phyloP scores from a whole-genome alignment of 352 stramenopile species.

The Achlya hypogyna region DNA sequence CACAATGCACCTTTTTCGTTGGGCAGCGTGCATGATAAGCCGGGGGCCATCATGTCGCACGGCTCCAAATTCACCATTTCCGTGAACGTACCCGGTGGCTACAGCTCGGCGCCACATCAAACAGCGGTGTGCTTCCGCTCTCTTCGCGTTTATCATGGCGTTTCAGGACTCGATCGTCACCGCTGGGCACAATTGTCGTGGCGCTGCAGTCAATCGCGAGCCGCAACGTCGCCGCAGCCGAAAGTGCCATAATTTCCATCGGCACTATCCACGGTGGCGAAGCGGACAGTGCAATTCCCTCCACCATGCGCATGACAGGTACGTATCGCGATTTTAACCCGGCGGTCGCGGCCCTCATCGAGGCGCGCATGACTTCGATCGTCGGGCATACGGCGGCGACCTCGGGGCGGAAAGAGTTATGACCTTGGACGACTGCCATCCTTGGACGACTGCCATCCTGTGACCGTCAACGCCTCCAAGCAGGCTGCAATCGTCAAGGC shows the following conservation, averaged over 20 bases:
- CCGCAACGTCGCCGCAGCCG: slow-evolving; percentile 79
- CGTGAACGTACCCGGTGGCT: slow-evolving; percentile 86
- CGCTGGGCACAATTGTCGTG: slow-evolving; percentile 78
- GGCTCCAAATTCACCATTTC: slow-evolving; percentile 88
- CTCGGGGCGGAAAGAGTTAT: slow-evolving; percentile 65
- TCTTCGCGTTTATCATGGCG: neutral
- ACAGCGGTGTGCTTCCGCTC: neutral
- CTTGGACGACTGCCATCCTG: slow-evolving; percentile 54
- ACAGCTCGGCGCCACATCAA: slow-evolving; percentile 85
- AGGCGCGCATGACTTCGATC: slow-evolving; percentile 67
- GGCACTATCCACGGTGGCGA: slow-evolving; percentile 86
- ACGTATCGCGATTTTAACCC: slow-evolving; percentile 91
- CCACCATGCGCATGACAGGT: slow-evolving; percentile 64
- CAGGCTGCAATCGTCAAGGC: slow-evolving; percentile 70
- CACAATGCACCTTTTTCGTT: slow-evolving; percentile 84
- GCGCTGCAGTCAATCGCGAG: slow-evolving; percentile 91
- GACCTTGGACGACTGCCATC: slow-evolving; percentile 55
- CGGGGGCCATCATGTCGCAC: slow-evolving; percentile 87
- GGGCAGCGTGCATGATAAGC: slow-evolving; percentile 78
- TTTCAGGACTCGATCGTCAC: slow-evolving; percentile 80
- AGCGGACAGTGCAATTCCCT: slow-evolving; percentile 93
- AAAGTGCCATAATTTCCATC: slow-evolving; percentile 87
- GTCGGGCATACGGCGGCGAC: slow-evolving; percentile 68
- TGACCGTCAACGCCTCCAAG: slow-evolving; percentile 63
- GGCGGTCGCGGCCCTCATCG: slow-evolving; percentile 72